Evolutionary conservation across 139 green algal species (phyloP), one percentile per base, ranked within the genome.

Genomic region (Gonium pectorale): DNA sequence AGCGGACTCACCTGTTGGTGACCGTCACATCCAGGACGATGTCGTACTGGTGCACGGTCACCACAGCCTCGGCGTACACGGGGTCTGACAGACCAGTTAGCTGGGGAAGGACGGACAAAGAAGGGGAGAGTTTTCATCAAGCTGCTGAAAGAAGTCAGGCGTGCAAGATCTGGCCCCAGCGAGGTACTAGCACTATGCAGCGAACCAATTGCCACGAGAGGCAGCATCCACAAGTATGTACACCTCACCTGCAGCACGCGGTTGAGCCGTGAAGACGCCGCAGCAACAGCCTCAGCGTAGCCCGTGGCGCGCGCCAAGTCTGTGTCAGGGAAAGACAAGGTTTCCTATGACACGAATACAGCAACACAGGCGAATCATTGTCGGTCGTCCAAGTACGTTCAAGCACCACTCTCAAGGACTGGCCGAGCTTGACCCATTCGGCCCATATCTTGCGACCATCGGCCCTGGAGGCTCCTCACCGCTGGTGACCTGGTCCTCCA

Each of bases 31-130:
- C 97, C 91, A 99, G 88, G 44, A 99, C 96, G 69, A 99, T 99
- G 89, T 99, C 97, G 88, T 99, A 99, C 92, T 99, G 96, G 90
- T 98, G 95, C 56, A 97, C 92, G 0, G 95, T 98, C 19, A 99
- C 96, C 80, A 96, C 96, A 0, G 97, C 97, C 94, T 99, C 97
- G 0, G 97, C 97, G 73, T 99, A 99, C 44, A 99, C 95, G 0
- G 96, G 94, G 88, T 99, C 97, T 27, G 89, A 94, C 70, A 99
- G 96, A 27, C 97, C 97, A 15, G 97, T 99, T 33, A 99, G 93
- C 94, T 99, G 51, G n/a, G n/a, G 46, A 62, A 35, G 44, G 64
- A 59, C 49, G 49, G 15, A 59, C 49, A 59, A n/a, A n/a, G n/a
- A n/a, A n/a, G n/a, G n/a, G n/a, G n/a, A n/a, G n/a, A n/a, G n/a